Conservation (phyloP, 371 early-diverging fungal species). For the Apophysomyces sp. region DNA sequence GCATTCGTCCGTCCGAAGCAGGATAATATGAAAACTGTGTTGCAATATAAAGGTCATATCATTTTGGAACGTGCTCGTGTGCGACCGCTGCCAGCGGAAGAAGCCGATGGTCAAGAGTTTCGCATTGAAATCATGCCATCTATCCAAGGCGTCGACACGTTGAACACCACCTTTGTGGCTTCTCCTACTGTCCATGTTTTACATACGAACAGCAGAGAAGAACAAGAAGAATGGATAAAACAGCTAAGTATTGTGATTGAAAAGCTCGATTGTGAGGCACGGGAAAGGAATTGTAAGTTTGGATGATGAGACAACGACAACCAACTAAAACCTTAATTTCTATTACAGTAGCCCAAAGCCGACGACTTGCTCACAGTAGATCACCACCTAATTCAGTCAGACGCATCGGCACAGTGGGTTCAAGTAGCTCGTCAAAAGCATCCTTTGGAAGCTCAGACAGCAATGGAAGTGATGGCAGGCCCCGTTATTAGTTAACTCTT, state of each 20-base stretch:
- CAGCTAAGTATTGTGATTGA: conserved; percentile 28
- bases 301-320: background rate
- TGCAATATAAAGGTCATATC: conserved; percentile 45
- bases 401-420: background rate
- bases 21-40: conserved; percentile 13
- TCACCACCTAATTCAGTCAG: background rate
- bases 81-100: conserved; percentile 20
- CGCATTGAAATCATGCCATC: conserved; percentile 37
- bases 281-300: conserved; percentile 14
- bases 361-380: conserved; percentile 13
- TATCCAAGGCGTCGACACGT: conserved; percentile 38
- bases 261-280: conserved; percentile 28
- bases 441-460: background rate
- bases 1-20: conserved; percentile 33
- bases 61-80: conserved; percentile 29
- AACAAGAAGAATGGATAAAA: conserved; percentile 28
- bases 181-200: conserved; percentile 30
- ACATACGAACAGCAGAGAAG: conserved; percentile 15
- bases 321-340: background rate
- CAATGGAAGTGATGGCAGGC: background rate
- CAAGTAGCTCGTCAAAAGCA: background rate
- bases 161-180: conserved; percentile 37
- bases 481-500: background rate
- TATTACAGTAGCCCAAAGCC: conserved; percentile 8
- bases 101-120: conserved; percentile 29